Conservation (phyloP, 2,329 filamentous ascomycete genomes). For the Cladobotryum mycophilum region DNA sequence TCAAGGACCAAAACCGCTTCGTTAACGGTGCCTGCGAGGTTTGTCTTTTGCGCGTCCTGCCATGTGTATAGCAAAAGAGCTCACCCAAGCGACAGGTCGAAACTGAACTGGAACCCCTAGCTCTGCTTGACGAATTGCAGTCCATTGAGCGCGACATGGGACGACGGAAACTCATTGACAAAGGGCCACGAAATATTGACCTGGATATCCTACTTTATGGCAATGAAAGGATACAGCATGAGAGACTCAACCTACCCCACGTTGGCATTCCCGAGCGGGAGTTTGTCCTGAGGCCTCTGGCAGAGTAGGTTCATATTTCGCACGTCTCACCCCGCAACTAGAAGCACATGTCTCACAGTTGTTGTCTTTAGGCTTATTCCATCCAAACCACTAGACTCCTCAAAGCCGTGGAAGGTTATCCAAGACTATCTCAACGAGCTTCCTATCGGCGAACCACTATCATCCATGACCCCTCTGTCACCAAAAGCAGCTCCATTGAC, state of each 20-base stretch:
- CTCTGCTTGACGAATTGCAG: constrained; percentile 75
- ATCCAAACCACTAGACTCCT: constrained; percentile 43
- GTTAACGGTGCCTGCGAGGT: constrained; percentile 92
- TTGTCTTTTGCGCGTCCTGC: background rate
- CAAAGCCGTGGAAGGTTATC: constrained; percentile 53
- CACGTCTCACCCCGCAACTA: background rate
- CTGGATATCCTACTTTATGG: constrained; percentile 86
- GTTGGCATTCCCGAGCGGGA: constrained; percentile 80
- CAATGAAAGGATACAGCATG: constrained; percentile 55
- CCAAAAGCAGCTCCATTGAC: constrained; percentile 45
- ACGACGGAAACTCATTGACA: constrained; percentile 78
- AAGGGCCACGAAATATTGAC: constrained; percentile 91
- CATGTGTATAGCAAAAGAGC: background rate
- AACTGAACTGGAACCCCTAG: constrained; percentile 67
- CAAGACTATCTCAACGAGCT: constrained; percentile 58
- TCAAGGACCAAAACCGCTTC: constrained; percentile 80
- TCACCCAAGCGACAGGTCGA: constrained; percentile 54
- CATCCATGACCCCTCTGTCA: constrained; percentile 53
- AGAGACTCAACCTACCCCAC: constrained; percentile 80
- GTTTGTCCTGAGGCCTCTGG: constrained; percentile 84
- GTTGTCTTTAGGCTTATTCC: constrained; percentile 44
- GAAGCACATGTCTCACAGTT: background rate
- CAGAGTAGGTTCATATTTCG: constrained; percentile 50
- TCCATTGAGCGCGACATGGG: constrained; percentile 75
- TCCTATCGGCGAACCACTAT: constrained; percentile 43